Base-by-base conservation (phyloP, 148 eudicot genomes). In the Dysphania ambrosioides region DNA sequence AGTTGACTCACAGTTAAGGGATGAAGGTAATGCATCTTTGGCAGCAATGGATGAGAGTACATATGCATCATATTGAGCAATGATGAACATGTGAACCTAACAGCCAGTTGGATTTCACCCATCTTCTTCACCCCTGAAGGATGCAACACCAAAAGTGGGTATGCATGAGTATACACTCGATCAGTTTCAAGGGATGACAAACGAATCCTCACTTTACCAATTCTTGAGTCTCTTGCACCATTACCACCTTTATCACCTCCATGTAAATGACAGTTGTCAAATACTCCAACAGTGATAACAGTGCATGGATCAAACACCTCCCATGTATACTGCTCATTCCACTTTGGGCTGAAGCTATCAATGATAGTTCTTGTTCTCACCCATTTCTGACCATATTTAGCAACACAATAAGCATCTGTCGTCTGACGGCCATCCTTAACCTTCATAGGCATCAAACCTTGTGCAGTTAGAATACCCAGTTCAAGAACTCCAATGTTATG, bases 331-430 rank as follows among this genome's bases (percentile, higher is more conserved):
- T 87, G 91, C 78, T 87, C 91, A 24, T 87, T 87, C 91, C 91
- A 87, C 61, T 83, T 87, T 0, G 91, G 91, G 78, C 65, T 80
- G 41, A 86, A 81, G 67, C 89, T 86, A 68, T 88, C 91, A 40
- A 88, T 86, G n/a, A 88, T 88, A 0, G 91, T 88, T 81, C 91
- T 84, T 4, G 91, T 88, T 32, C 89, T 77, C 60, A 89, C 78
- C 93, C 93, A 89, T 69, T 89, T 89, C 75, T 89, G 93, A 77
- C 91, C 91, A 72, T 86, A 88, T 70, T 88, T 88, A 8, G 91
- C 91, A 70, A 88, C 89, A 87, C 93, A 89, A 70, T 89, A 89
- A 13, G 88, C 88, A 63, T 85, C 91, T 0, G 91, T 87, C 18
- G 84, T 75, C 59, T 86, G 88, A 29, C 81, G 81, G 16, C 85